Percentiles rank a stretch among this genome's conserved stretches.
These are phyloP conservation scores for Earliella scabrosa DNA, from an alignment of 1,284 basidiomycete genomes.

Conservation along the genomic window DNA sequence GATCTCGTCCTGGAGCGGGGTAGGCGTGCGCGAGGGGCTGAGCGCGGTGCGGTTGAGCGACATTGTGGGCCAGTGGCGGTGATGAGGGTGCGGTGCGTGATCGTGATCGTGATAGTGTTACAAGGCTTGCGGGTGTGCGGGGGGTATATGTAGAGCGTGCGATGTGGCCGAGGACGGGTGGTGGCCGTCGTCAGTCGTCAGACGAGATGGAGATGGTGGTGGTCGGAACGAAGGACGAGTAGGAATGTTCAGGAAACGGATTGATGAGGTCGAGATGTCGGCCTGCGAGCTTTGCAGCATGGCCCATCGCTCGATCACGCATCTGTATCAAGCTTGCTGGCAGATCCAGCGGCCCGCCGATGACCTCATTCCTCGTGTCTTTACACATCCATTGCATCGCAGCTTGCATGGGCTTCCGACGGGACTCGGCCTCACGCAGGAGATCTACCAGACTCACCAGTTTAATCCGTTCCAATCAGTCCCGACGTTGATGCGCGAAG, in stretches of 20 bases:
- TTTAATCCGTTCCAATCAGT: too few species aligned
- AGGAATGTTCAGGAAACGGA: background rate
- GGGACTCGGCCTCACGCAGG: too few species aligned
- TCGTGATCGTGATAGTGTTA: background rate
- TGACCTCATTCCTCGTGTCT: background rate
- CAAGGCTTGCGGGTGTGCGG: background rate
- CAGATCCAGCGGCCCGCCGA: background rate
- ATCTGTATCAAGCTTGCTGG: too few species aligned
- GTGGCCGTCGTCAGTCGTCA: background rate
- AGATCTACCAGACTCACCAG: too few species aligned
- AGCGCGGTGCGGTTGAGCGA: slow-evolving; percentile 81
- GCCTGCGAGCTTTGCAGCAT: background rate
- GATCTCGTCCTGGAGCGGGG: slow-evolving; percentile 68
- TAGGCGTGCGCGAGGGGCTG: slow-evolving; percentile 55
- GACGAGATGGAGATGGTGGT: background rate
- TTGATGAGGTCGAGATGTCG: background rate
- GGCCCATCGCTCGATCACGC: too few species aligned
- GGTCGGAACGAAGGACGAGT: background rate
- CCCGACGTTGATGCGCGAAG: too few species aligned
- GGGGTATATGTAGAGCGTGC: background rate
- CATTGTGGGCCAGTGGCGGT: slow-evolving; percentile 51
- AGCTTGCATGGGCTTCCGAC: too few species aligned
- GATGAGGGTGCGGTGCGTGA: background rate
- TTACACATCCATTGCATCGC: too few species aligned
- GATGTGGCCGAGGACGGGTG: background rate